Conservation (phyloP, 352 stramenopile species). For the Pythium monospermum region DNA sequence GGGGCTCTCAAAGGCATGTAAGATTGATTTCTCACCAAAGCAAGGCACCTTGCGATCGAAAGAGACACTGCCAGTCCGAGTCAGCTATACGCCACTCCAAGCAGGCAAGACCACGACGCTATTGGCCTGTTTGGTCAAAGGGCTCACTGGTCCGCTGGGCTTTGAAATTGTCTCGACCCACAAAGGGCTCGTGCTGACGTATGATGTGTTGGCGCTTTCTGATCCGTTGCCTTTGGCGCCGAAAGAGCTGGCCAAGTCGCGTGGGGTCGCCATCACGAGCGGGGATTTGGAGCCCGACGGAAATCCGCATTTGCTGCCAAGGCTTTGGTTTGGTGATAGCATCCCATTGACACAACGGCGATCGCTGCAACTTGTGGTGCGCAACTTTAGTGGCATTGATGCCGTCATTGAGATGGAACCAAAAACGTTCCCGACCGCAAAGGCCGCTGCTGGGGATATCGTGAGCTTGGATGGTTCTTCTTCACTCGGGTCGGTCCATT, state of each 20-base stretch:
- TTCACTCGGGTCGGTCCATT: too few relatives aligned
- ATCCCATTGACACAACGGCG: constrained; percentile 55
- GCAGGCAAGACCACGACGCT: constrained; percentile 44
- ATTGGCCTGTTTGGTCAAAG: constrained; percentile 58
- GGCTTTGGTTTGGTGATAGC: constrained; percentile 56
- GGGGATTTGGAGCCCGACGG: constrained; percentile 44
- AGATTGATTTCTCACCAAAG: constrained; percentile 37
- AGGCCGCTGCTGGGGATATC: too few relatives aligned
- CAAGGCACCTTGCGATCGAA: constrained; percentile 57
- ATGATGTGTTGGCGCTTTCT: constrained; percentile 37
- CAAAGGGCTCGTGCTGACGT: constrained; percentile 75
- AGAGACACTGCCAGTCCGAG: constrained; percentile 35
- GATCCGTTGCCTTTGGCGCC: constrained; percentile 25
- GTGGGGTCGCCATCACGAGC: constrained; percentile 34
- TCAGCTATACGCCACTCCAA: constrained; percentile 60
- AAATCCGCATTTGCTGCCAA: constrained; percentile 28
- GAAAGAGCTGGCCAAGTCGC: constrained; percentile 32
- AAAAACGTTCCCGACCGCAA: constrained; percentile 42
- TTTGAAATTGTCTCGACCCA: constrained; percentile 62
- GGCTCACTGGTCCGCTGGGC: constrained; percentile 49
- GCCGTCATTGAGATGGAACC: constrained; percentile 52
- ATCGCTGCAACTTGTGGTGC: constrained; percentile 44
- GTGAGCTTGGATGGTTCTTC: too few relatives aligned
- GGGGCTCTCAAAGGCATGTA: constrained; percentile 41
- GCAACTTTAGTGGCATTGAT: constrained; percentile 78